Conservation (phyloP, 2,329 filamentous ascomycete genomes). For the Thielaviopsis euricoi region DNA sequence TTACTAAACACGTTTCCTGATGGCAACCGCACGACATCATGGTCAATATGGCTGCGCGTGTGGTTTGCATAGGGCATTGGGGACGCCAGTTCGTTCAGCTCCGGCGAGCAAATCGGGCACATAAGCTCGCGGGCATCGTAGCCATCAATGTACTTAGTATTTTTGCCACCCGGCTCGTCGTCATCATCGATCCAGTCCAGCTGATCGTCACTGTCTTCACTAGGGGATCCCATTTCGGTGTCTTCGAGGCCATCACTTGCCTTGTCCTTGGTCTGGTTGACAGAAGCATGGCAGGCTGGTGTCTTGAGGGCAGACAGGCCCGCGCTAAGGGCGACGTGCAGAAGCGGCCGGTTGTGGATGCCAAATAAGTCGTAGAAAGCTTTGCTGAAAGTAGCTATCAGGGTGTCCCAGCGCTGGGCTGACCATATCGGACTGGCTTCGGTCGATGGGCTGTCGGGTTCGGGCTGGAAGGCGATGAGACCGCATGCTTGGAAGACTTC, state of each 20-base stretch:
- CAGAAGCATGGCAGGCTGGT: constrained; percentile 55
- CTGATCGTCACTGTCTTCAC: no score
- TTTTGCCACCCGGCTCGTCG: not conserved
- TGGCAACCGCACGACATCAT: constrained; percentile 70
- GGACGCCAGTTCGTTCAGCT: constrained; percentile 79
- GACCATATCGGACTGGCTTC: constrained; percentile 44
- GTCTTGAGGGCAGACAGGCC: constrained; percentile 93
- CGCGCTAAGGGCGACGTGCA: constrained; percentile 80
- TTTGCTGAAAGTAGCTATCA: constrained; percentile 65
- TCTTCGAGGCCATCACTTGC: not conserved
- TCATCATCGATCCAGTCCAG: not conserved
- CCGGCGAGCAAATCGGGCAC: constrained; percentile 90
- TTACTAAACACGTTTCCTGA: constrained; percentile 76
- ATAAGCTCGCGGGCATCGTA: constrained; percentile 25
- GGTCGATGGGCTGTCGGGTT: constrained; percentile 31
- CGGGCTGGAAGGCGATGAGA: constrained; percentile 57
- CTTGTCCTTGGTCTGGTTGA: constrained; percentile 32
- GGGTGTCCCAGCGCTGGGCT: constrained; percentile 54
- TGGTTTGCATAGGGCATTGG: constrained; percentile 91
- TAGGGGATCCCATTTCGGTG: no score
- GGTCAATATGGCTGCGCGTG: constrained; percentile 82
- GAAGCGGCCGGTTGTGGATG: constrained; percentile 64
- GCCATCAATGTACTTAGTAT: not conserved
- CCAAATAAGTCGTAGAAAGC: constrained; percentile 79
- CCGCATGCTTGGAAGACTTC: constrained; percentile 61